These are phyloP conservation scores for Penicillium brevicompactum DNA, from an alignment of 2,329 filamentous ascomycete species.

Conservation along the genomic window DNA sequence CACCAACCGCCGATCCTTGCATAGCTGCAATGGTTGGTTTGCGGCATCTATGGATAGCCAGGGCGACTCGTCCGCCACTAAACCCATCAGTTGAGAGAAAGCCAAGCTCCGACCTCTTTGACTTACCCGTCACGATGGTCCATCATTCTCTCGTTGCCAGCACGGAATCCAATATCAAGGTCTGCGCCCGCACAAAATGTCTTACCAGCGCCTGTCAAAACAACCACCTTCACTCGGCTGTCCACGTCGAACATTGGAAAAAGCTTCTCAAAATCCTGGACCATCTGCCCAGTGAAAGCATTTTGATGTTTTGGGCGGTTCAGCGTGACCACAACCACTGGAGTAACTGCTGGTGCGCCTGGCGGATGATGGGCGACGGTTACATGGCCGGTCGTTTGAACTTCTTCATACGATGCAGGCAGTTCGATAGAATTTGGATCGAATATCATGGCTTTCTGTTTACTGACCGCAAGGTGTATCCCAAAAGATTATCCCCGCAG, in stretches of 20 bases:
- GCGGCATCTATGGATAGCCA: slow-evolving; percentile 60
- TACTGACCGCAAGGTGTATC: too few species aligned
- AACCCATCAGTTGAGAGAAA: slow-evolving; percentile 34
- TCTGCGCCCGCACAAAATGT: slow-evolving; percentile 58
- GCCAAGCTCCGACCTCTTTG: not conserved
- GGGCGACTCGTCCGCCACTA: slow-evolving; percentile 35
- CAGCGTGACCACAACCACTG: slow-evolving; percentile 53
- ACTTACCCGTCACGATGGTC: slow-evolving; percentile 58
- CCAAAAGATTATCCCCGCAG: too few species aligned
- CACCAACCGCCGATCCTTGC: slow-evolving; percentile 59
- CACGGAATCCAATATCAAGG: slow-evolving; percentile 54
- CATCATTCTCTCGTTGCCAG: slow-evolving; percentile 34
- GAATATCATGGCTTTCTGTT: slow-evolving; percentile 19
- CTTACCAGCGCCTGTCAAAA: slow-evolving; percentile 55
- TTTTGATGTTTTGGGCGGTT: slow-evolving; percentile 62
- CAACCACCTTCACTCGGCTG: slow-evolving; percentile 56
- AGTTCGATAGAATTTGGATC: slow-evolving; percentile 21
- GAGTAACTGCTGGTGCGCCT: slow-evolving; percentile 52
- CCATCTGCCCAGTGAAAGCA: slow-evolving; percentile 58
- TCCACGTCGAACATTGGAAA: slow-evolving; percentile 51
- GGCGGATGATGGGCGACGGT: slow-evolving; percentile 40
- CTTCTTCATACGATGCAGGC: slow-evolving; percentile 22
- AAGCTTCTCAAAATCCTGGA: slow-evolving; percentile 46
- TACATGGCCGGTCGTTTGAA: slow-evolving; percentile 36
- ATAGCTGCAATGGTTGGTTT: slow-evolving; percentile 60